phyloP scores from a whole-genome alignment of 2,329 filamentous ascomycete species.

The Daldinia sp. region DNA sequence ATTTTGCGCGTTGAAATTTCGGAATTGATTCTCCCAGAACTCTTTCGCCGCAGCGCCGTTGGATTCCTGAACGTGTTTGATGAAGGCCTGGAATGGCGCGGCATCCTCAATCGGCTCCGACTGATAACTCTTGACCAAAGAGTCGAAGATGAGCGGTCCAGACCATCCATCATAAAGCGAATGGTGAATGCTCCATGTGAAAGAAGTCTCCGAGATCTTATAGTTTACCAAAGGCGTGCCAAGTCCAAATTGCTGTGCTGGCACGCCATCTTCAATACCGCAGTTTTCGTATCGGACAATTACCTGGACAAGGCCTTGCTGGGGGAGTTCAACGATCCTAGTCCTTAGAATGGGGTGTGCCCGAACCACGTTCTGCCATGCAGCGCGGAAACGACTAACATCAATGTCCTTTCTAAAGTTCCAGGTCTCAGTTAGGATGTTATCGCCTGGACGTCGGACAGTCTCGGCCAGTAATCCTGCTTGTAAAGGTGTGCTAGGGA shows the following conservation, averaged over 20 bases:
- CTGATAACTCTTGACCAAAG: constrained; percentile 20
- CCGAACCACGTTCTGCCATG: constrained; percentile 16
- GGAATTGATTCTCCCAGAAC: constrained; percentile 40
- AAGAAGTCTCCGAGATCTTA: constrained; percentile 12
- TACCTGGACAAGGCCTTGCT: constrained; percentile 11
- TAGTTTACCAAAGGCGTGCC: neutral
- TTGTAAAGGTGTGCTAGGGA: constrained; percentile 31
- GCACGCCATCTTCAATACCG: neutral
- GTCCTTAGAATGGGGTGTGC: constrained; percentile 18
- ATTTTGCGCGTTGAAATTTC: constrained; percentile 23
- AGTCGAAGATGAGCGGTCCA: constrained; percentile 26
- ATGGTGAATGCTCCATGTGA: constrained; percentile 46
- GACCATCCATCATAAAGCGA: constrained; percentile 48
- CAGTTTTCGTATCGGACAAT: constrained; percentile 2
- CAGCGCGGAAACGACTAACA: constrained; percentile 4
- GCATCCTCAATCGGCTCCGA: constrained; percentile 3
- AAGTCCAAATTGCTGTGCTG: neutral
- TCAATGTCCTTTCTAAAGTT: constrained; percentile 7
- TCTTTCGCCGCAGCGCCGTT: constrained; percentile 23
- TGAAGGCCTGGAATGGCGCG: constrained; percentile 11
- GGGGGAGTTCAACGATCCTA: constrained; percentile 16
- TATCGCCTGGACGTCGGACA: constrained; percentile 6
- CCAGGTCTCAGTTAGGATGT: constrained; percentile 6
- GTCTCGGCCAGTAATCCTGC: constrained; percentile 27
- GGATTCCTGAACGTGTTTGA: constrained; percentile 7